Evolutionary conservation across 2,329 filamentous ascomycete genomes (phyloP).

Genomic region (Huntiella savannae): DNA sequence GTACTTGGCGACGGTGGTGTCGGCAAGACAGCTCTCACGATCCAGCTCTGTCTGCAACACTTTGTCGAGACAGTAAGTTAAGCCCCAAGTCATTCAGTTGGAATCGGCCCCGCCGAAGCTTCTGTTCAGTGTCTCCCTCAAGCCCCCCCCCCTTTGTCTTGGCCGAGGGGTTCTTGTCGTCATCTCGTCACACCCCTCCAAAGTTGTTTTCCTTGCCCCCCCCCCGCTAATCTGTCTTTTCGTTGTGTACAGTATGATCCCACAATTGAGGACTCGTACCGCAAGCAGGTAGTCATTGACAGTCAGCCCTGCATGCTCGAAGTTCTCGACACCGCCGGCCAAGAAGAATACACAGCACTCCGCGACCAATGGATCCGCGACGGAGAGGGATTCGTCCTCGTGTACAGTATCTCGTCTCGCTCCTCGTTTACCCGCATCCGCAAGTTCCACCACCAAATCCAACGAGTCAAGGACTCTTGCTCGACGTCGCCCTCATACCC

Average conservation of each 20-base stretch:
- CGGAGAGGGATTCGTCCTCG: slow-evolving; percentile 89
- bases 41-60: slow-evolving; percentile 93
- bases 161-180: no score
- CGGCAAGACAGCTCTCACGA: slow-evolving; percentile 83
- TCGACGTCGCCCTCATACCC: slow-evolving; percentile 58
- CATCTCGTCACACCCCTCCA: no score
- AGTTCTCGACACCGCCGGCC: slow-evolving; percentile 88
- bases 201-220: background rate
- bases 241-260: slow-evolving; percentile 47
- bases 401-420: slow-evolving; percentile 95
- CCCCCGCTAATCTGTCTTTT: background rate
- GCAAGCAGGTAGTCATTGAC: slow-evolving; percentile 85
- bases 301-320: slow-evolving; percentile 92
- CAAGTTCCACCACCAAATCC: slow-evolving; percentile 90
- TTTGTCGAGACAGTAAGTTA: slow-evolving; percentile 75
- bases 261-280: slow-evolving; percentile 74
- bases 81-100: background rate
- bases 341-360: slow-evolving; percentile 94
- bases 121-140: background rate
- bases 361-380: slow-evolving; percentile 97
- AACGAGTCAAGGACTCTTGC: slow-evolving; percentile 85
- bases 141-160: no score
- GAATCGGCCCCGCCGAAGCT: background rate
- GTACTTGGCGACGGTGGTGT: slow-evolving; percentile 88
- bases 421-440: slow-evolving; percentile 90